Conservation (phyloP, 495 filamentous ascomycete species). For the Daldinia caldariorum region DNA sequence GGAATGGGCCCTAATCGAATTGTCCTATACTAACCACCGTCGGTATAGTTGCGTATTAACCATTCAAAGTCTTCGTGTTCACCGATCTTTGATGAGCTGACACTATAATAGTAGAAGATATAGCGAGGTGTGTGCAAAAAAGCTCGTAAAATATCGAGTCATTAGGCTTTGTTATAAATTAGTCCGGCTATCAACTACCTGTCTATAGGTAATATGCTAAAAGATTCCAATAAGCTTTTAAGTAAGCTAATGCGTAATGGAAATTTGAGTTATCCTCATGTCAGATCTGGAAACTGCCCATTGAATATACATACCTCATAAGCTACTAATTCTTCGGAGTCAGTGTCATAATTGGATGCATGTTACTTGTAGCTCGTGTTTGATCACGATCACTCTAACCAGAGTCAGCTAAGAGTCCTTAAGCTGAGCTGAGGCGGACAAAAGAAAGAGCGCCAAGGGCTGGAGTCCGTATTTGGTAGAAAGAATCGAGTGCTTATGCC, state of each 20-base stretch:
- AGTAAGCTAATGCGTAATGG: conserved; percentile 19
- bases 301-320: conserved; percentile 10
- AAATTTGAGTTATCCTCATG: conserved; percentile 9
- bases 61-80: conserved; percentile 10
- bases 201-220: no score
- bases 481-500: neutral
- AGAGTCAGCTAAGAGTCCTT: conserved; percentile 15
- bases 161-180: neutral
- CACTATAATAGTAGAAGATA: conserved; percentile 20
- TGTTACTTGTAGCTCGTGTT: conserved; percentile 8
- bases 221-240: conserved; percentile 14
- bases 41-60: conserved; percentile 4
- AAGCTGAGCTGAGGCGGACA: conserved; percentile 11
- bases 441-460: conserved; percentile 3
- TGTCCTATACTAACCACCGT: neutral
- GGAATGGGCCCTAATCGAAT: neutral
- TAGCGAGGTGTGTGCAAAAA: conserved; percentile 2
- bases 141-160: conserved; percentile 6
- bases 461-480: conserved; percentile 13
- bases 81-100: conserved; percentile 18
- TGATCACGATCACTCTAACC: conserved; percentile 25
- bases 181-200: no score
- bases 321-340: conserved; percentile 6
- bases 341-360: conserved; percentile 3
- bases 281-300: neutral